Percentiles rank a stretch among this genome's conserved stretches.
Evolutionary conservation across 345 rosid genomes (phyloP).

Genomic region (Laguncularia racemosa): DNA sequence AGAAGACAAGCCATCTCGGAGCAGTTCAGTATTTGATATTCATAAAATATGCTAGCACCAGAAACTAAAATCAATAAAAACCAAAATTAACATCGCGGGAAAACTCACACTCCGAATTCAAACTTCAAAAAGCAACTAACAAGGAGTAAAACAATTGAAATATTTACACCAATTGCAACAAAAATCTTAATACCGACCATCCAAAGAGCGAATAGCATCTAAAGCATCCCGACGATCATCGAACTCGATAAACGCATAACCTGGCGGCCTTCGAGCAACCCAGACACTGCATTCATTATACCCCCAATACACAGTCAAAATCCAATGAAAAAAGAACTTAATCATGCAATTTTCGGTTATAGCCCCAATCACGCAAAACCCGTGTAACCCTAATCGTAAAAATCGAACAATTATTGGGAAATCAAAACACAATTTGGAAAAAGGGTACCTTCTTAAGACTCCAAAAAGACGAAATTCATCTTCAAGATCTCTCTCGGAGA

Average conservation of each 20-base stretch:
- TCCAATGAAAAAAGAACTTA: neutral
- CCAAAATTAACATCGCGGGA: too few relatives aligned
- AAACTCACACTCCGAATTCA: too few relatives aligned
- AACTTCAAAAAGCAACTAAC: too few relatives aligned
- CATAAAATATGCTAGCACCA: too few relatives aligned
- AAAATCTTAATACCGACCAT: constrained; percentile 35
- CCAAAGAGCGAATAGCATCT: constrained; percentile 66
- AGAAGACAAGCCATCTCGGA: too few relatives aligned
- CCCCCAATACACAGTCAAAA: neutral
- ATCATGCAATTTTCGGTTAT: too few relatives aligned
- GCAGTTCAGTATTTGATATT: too few relatives aligned
- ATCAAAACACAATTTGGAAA: neutral
- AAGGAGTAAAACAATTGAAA: too few relatives aligned
- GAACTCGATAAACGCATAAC: constrained; percentile 82
- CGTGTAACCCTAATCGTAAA: neutral
- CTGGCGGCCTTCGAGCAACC: constrained; percentile 94
- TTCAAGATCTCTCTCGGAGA: constrained; percentile 71
- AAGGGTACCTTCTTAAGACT: constrained; percentile 52
- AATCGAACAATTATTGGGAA: neutral
- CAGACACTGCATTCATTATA: constrained; percentile 55
- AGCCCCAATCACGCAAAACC: neutral
- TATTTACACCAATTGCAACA: neutral
- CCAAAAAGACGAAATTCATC: constrained; percentile 72
- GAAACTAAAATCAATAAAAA: too few relatives aligned
- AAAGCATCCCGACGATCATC: constrained; percentile 76